Base-by-base conservation (phyloP, 2,329 filamentous ascomycete species). In the Microascus cirrosus region DNA sequence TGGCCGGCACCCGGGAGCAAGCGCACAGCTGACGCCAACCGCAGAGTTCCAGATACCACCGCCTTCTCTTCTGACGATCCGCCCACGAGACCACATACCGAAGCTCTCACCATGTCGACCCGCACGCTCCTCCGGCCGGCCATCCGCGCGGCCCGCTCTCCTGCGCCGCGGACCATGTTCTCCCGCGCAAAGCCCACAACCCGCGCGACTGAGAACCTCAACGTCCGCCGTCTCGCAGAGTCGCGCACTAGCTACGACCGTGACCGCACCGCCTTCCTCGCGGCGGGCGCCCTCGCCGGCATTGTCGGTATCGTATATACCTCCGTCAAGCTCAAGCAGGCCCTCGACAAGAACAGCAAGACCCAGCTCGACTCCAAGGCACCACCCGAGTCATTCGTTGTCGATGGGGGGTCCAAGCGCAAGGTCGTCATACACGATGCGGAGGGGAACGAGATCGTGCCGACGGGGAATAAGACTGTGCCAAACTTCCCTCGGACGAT, bases 401-500 rank as follows among this genome's bases (percentile, higher is more conserved):
- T 71, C 13, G 74, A 79, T 61, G 74, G 72, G 20, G 77, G 77
- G 39, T 74, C 74, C 60, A 75, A 74, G 68, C 76, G 80, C 65
- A 83, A 82, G 67, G 73, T 82, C 1, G 78, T 87, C 15, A 70
- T 87, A 1, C 84, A 85, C 60, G 71, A 70, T 45, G 64, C 63
- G 13, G 61, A 72, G 10, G 74, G 74, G 0, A 65, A 65, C 3
- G 67, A 70, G 48, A 63, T 73, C 15, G 62, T 63, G 18, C 72
- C 87, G 18, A 95, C 91, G 0, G 90, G 90, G 15, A 91, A 92
- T 63, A 85, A 78, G 63, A 86, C 84, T n/a, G 82, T 96, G 3
- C 86, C 89, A 1, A 78, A 81, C 57, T 95, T 96, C 68, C 92
- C 92, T 2, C 81, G 85, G 58, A 84, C 80, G 2, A 81, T 95